Evolutionary conservation across 352 stramenopile species (phyloP).

Genomic region (Lagenidium giganteum): DNA sequence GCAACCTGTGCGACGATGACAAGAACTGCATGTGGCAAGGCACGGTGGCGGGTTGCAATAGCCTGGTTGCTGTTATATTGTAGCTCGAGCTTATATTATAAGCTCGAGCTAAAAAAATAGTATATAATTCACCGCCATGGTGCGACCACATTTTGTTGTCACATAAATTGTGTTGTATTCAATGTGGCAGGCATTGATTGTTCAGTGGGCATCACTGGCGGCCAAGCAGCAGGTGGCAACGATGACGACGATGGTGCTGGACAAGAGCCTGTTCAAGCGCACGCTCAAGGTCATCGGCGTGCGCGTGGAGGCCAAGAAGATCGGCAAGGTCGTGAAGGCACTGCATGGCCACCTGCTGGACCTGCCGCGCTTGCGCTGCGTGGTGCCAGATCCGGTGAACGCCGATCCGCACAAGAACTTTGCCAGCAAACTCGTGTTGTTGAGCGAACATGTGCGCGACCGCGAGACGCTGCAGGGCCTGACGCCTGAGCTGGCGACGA

Average conservation of each 20-base stretch:
- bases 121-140: too few relatives aligned
- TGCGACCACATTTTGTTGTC: too few relatives aligned
- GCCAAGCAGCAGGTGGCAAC: conserved; percentile 2
- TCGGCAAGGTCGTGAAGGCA: conserved; percentile 61
- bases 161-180: too few relatives aligned
- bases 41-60: too few relatives aligned
- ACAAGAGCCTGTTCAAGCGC: conserved; percentile 68
- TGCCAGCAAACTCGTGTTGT: conserved; percentile 64
- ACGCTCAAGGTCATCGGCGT: conserved; percentile 68
- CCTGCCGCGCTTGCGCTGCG: conserved; percentile 61
- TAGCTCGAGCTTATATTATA: too few relatives aligned
- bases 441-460: conserved; percentile 59
- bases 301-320: conserved; percentile 78
- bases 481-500: conserved; percentile 39
- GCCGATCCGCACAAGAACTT: conserved; percentile 55
- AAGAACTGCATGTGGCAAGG: too few relatives aligned
- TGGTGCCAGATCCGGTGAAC: conserved; percentile 64
- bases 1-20: too few relatives aligned
- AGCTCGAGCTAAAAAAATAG: too few relatives aligned
- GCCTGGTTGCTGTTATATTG: too few relatives aligned
- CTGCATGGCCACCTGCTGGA: conserved; percentile 75
- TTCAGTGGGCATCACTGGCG: too few relatives aligned
- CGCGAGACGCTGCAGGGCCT: conserved; percentile 48
- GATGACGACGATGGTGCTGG: conserved; percentile 29
- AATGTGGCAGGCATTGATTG: too few relatives aligned